Evolutionary conservation across 164 flowering plant species (phyloP).

Genomic region (Vitis labrusca): DNA sequence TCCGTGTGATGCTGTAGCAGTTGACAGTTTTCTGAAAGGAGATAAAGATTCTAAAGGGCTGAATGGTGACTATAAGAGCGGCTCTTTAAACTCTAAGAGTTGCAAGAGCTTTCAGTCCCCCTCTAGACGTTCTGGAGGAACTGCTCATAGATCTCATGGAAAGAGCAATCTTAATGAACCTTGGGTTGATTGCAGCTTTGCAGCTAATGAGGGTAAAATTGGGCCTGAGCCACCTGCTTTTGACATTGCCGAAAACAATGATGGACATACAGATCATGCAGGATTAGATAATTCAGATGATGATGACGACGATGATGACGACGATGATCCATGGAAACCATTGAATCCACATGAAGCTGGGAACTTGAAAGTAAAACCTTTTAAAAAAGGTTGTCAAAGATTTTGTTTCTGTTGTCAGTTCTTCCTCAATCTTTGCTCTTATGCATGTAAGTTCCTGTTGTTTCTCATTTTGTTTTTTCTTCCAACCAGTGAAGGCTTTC

Average conservation of each 20-base stretch:
- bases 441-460: background rate
- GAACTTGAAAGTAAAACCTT: slow-evolving; percentile 80
- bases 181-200: slow-evolving; percentile 16
- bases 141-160: slow-evolving; percentile 34
- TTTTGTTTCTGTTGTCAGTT: background rate
- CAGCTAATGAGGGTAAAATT: slow-evolving; percentile 24
- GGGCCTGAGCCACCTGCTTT: slow-evolving; percentile 30
- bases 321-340: slow-evolving; percentile 90
- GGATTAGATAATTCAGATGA: slow-evolving; percentile 38
- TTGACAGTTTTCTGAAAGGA: slow-evolving; percentile 51
- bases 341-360: slow-evolving; percentile 96
- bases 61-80: slow-evolving; percentile 26
- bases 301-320: slow-evolving; percentile 42
- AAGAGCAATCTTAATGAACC: slow-evolving; percentile 36
- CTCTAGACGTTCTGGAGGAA: slow-evolving; percentile 50
- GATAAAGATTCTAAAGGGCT: slow-evolving; percentile 30
- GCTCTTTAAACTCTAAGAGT: slow-evolving; percentile 43
- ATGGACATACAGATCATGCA: slow-evolving; percentile 32
- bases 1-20: slow-evolving; percentile 70
- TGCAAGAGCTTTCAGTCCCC: slow-evolving; percentile 68
- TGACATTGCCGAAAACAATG: slow-evolving; percentile 33
- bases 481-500: slow-evolving; percentile 49
- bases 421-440: background rate
- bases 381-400: slow-evolving; percentile 57
- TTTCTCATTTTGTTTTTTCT: background rate